Evolutionary conservation across 2,329 filamentous ascomycete species (phyloP), one percentile per base, ranked within the genome.

Genomic region (Nothopassalora personata): DNA sequence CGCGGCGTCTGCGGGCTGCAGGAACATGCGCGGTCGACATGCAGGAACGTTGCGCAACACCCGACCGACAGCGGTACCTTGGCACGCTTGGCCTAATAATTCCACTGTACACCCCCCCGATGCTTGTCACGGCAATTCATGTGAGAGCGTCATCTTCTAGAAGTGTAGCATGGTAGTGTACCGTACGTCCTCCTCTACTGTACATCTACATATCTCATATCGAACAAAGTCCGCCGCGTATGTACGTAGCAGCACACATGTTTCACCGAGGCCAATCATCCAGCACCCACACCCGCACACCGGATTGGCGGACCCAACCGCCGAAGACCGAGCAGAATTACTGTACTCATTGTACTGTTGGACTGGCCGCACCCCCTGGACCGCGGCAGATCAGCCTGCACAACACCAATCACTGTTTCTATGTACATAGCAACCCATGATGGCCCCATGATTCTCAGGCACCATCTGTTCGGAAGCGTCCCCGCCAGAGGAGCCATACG

Each of bases 371-470:
- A 23, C 39, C 53, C 53, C 53, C 53, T 55, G 53, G 47, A 51
- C 1, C 53, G 39, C 48, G 53, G 47, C 46, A 19, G 54, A 57
- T 51, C 46, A 15, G 18, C 15, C 36, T 23, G 45, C 11, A 48
- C 56, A 28, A 54, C 34, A 59, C 62, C 60, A 63, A 62, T 62
- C 59, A 53, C 31, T 19, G 28, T 45, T 31, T 43, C 11, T 31
- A 30, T 33, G n/a, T n/a, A n/a, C n/a, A n/a, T n/a, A n/a, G n/a
- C n/a, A n/a, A n/a, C n/a, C n/a, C 36, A 55, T 43, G 34, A 68
- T 70, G 67, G 59, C 62, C 65, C 61, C 58, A 71, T 71, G 69
- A 70, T 64, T 65, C 45, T 62, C 62, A 60, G 58, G 19, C 59
- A 60, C 57, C 63, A 58, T 57, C 56, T 64, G 56, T 66, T 62